Percentiles rank a stretch among this genome's conserved stretches.
Conservation (phyloP, 306 rosid species). For the Begonia masoniana region DNA sequence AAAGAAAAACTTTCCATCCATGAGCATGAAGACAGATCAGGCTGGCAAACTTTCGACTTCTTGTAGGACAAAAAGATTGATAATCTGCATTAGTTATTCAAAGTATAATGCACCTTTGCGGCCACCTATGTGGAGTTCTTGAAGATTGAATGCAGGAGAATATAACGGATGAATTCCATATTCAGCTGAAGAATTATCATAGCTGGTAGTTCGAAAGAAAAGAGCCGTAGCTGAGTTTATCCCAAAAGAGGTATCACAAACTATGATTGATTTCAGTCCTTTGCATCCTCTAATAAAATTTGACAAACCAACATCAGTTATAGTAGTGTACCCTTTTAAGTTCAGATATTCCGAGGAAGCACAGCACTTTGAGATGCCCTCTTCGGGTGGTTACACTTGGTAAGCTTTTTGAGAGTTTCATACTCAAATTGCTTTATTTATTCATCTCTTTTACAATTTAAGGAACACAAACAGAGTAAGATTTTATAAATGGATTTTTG, state of each 20-base stretch:
- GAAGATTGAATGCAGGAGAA: slow-evolving; percentile 46
- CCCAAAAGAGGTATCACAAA: slow-evolving; percentile 65
- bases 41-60: not conserved
- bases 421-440: too few relatives aligned
- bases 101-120: slow-evolving; percentile 46
- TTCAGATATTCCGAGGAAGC: slow-evolving; percentile 45
- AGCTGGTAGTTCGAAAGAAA: slow-evolving; percentile 28
- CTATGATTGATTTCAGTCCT: slow-evolving; percentile 45
- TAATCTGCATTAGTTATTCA: not conserved
- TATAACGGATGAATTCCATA: slow-evolving; percentile 17
- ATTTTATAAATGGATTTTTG: not conserved
- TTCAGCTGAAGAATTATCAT: slow-evolving; percentile 16
- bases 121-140: slow-evolving; percentile 56
- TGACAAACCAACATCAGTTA: slow-evolving; percentile 63
- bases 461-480: too few relatives aligned
- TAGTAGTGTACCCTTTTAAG: slow-evolving; percentile 53
- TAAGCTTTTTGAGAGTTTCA: not conserved
- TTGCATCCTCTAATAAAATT: slow-evolving; percentile 29
- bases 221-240: slow-evolving; percentile 49
- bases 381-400: not conserved
- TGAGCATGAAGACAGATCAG: too few relatives aligned
- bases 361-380: slow-evolving; percentile 34
- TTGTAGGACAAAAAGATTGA: slow-evolving; percentile 7
- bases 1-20: not conserved
- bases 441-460: too few relatives aligned